Evolutionary conservation across 306 rosid species (phyloP), one percentile per base, ranked within the genome.

Genomic region (Cajanus cajan): DNA sequence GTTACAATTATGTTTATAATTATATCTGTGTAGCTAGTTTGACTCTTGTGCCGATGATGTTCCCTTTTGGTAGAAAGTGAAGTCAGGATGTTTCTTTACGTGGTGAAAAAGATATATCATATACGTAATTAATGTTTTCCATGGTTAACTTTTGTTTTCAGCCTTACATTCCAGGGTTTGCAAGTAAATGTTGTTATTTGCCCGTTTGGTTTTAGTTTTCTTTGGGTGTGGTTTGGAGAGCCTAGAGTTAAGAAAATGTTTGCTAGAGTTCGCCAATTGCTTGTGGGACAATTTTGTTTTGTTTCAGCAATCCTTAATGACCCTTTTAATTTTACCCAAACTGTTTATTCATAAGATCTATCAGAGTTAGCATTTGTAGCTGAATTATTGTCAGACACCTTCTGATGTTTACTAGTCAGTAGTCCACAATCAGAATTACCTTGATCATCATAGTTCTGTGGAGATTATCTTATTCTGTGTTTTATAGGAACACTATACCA

Each of bases 191-290:
- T 24, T 11, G 37, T 52, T 67, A 67, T 67, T 52, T 39, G 47
- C 54, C 11, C n/a, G 24, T 52, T 77, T 66, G 64, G 47, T 28
- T 47, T 54, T 78, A 40, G 37, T 41, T 78, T 55, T 52, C 21
- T 51, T 5, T 24, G 36, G 24, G 44, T n/a, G 34, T 33, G 68
- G 68, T n/a, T 62, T 33, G 68, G 68, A 76, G 7, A 55, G 68
- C 68, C 34, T 54, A 16, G 37, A 12, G 15, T 48, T 59, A 34
- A 64, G 54, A 68, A 28, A 54, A 78, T 78, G 68, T 2, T 66
- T 25, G 58, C 33, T 22, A 19, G 82, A 43, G 21, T 33, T 44
- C 57, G 71, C 12, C 18, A 57, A 43, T 59, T 78, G 62, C 61
- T 78, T 5, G 5, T 15, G 15, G 50, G 43, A 34, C 16, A 43